Percentiles rank a stretch among this genome's conserved stretches.
These are phyloP conservation scores for Coix lacrymajobi DNA, from an alignment of 176 grass and related monocot species.

Conservation along the genomic window DNA sequence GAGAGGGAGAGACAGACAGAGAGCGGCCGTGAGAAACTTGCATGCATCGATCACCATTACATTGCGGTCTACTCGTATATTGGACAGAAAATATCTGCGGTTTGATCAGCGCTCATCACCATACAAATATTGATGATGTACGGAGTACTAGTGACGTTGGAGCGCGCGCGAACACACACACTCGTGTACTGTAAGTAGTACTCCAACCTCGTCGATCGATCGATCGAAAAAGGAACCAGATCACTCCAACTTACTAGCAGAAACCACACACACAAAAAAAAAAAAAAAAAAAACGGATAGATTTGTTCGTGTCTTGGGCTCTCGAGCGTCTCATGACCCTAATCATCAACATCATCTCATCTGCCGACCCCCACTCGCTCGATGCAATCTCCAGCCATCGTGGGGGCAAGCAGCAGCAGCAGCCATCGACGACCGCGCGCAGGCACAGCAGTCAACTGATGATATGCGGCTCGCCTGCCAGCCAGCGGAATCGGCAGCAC, in stretches of 20 bases:
- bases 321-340: background rate
- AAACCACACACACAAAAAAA: no score
- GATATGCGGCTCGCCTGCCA: background rate
- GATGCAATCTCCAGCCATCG: background rate
- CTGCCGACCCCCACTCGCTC: background rate
- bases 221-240: background rate
- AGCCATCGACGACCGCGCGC: background rate
- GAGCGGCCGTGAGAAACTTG: no score
- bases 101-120: background rate
- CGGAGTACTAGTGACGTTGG: no score
- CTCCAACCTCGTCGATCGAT: background rate
- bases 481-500: background rate
- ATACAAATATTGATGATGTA: no score
- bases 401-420: background rate
- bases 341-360: background rate
- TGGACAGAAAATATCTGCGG: background rate
- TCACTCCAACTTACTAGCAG: background rate
- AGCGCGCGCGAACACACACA: background rate
- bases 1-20: background rate
- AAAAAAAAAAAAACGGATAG: background rate
- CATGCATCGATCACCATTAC: background rate
- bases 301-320: no score
- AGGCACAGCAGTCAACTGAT: slow-evolving; percentile 19
- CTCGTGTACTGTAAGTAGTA: no score
- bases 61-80: background rate